Evolutionary conservation across 2,329 filamentous ascomycete species (phyloP), one percentile per base, ranked within the genome.

Genomic region (Paraphoma chrysanthemicola): DNA sequence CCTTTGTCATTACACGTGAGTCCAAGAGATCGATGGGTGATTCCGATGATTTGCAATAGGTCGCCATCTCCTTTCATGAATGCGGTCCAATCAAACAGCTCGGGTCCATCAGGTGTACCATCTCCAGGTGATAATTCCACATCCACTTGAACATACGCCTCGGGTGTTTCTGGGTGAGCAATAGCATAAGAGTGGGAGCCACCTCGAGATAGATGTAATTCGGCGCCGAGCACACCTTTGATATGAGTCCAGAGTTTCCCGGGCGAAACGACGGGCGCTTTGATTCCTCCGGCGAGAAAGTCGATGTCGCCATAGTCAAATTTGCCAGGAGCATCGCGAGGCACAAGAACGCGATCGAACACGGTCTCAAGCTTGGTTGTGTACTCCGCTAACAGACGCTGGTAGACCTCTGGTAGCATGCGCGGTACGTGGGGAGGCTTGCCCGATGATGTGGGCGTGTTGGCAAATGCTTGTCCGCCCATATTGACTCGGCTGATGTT

Each of bases 21-120:
- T 1, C 90, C 90, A 36, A 86, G 83, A 0, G 83, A 83, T 0
- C 88, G 83, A 59, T 91, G 85, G 8, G 82, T 84, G 16, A 83
- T 80, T 5, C 90, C 89, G 0, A 94, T 70, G 8, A 88, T 81
- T 56, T 86, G 89, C 82, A 88, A 88, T 1, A 87, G 67, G 64
- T 94, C 91, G n/a, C 90, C 89, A 64, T 94, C 91, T 0, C 86
- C 84, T 39, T 89, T 82, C 62, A 86, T 86, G 76, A 93, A 92
- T 3, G 86, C 74, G 38, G 82, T 80, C 90, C 90, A 94, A 30
- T 79, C 59, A 85, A 81, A 51, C 0, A 76, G 60, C 1, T 74
- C 71, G 1, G 50, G 52, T 4, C 58, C 60, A n/a, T 66, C 57
- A n/a, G 65, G 49, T 2, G 69, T 71, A 14, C 51, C 69, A 28